Conservation (phyloP, 2,329 filamentous ascomycete genomes). For the Dactylellina drechsleri region DNA sequence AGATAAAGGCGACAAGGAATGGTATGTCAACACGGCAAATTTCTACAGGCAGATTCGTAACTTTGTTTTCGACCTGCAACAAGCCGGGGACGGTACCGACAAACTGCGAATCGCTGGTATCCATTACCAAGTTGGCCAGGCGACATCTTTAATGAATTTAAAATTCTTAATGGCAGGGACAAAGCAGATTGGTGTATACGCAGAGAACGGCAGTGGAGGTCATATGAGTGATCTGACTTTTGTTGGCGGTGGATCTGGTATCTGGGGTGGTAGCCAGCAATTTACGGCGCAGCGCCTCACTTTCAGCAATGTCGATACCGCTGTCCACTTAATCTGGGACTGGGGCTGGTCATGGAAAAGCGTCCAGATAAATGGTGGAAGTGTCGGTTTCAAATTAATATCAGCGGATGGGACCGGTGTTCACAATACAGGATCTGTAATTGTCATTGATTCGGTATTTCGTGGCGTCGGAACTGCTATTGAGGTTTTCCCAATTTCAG, state of each 20-base stretch:
- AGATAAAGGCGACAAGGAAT: slow-evolving; percentile 53
- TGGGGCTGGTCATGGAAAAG: slow-evolving; percentile 70
- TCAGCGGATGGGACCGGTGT: slow-evolving; percentile 60
- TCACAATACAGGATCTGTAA: slow-evolving; percentile 67
- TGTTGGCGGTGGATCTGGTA: slow-evolving; percentile 65
- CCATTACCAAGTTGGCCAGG: slow-evolving; percentile 55
- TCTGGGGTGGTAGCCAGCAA: slow-evolving; percentile 68
- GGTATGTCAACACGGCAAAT: slow-evolving; percentile 68
- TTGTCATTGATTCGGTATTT: slow-evolving; percentile 68
- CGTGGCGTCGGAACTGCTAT: slow-evolving; percentile 66
- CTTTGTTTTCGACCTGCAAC: slow-evolving; percentile 65
- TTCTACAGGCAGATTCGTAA: slow-evolving; percentile 69
- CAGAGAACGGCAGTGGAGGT: slow-evolving; percentile 64
- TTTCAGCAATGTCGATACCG: slow-evolving; percentile 65
- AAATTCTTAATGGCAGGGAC: slow-evolving; percentile 56
- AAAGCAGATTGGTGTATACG: slow-evolving; percentile 70
- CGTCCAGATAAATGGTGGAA: slow-evolving; percentile 67
- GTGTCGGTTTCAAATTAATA: slow-evolving; percentile 65
- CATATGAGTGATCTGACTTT: slow-evolving; percentile 62
- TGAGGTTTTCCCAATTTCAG: slow-evolving; percentile 60
- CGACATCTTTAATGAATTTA: slow-evolving; percentile 52
- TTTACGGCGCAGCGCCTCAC: slow-evolving; percentile 70
- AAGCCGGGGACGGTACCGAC: background rate
- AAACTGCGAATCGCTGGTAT: background rate
- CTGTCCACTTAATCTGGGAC: slow-evolving; percentile 70